Percentiles rank a stretch among this genome's conserved stretches.
phyloP scores from a whole-genome alignment of 495 filamentous ascomycete species.

The Filosporella fistucella region DNA sequence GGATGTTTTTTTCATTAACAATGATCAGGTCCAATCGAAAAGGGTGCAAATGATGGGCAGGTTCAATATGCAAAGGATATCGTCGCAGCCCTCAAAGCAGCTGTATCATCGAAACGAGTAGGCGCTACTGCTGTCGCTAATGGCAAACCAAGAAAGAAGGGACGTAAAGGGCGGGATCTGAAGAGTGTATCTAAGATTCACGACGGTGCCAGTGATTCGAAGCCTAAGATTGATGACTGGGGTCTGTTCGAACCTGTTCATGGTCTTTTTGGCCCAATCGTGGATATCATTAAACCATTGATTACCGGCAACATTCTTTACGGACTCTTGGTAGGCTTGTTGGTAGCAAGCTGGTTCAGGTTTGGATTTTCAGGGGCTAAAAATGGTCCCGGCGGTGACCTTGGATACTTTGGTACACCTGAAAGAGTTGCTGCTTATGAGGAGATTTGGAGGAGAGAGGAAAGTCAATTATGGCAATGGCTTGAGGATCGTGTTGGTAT shows the following conservation, averaged over 20 bases:
- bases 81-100: slow-evolving; percentile 64
- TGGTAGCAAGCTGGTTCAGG: slow-evolving; percentile 52
- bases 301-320: slow-evolving; percentile 64
- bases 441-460: slow-evolving; percentile 86
- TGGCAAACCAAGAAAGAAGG: slow-evolving; percentile 53
- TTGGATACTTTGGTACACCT: slow-evolving; percentile 38
- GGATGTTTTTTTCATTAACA: background rate
- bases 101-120: slow-evolving; percentile 62
- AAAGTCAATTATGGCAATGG: slow-evolving; percentile 94
- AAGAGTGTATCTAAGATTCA: slow-evolving; percentile 31
- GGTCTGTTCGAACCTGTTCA: slow-evolving; percentile 76
- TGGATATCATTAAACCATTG: slow-evolving; percentile 65
- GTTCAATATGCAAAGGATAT: slow-evolving; percentile 72
- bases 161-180: slow-evolving; percentile 37
- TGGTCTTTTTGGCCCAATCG: slow-evolving; percentile 62
- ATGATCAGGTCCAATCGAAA: slow-evolving; percentile 77
- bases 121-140: slow-evolving; percentile 34
- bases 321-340: slow-evolving; percentile 52
- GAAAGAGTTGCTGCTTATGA: slow-evolving; percentile 83
- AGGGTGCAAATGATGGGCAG: slow-evolving; percentile 90
- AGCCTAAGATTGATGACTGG: slow-evolving; percentile 53
- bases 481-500: slow-evolving; percentile 82
- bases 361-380: slow-evolving; percentile 31
- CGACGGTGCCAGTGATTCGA: slow-evolving; percentile 37
- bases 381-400: slow-evolving; percentile 28